These are phyloP conservation scores for Candida sp. DNA, from an alignment of 1,139 yeast species.

Conservation along the genomic window DNA sequence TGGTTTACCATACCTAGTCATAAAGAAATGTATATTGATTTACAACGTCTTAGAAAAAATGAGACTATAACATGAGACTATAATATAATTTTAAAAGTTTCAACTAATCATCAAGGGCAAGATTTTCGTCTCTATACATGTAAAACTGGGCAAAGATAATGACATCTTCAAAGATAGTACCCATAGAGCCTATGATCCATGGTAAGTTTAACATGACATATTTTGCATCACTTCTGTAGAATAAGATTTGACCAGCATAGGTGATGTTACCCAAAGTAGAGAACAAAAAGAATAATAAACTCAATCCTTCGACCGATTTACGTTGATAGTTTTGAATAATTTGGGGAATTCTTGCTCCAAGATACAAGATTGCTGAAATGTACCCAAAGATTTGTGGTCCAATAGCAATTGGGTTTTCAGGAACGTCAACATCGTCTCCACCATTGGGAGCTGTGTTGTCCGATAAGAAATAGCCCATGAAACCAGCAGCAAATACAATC, in stretches of 20 bases:
- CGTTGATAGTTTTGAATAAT: conserved; percentile 67
- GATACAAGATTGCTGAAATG: conserved; percentile 62
- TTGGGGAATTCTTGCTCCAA: conserved; percentile 80
- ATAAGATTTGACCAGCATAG: conserved; percentile 71
- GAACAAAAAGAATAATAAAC: conserved; percentile 69
- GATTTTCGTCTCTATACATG: conserved; percentile 38
- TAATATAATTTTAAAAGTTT: too few relatives aligned
- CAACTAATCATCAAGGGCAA: conserved; percentile 6
- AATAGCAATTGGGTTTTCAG: conserved; percentile 27
- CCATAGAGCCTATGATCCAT: conserved; percentile 74
- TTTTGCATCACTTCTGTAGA: conserved; percentile 57
- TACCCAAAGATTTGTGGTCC: conserved; percentile 77
- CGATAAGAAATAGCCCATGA: conserved; percentile 52
- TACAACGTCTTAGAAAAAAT: too few relatives aligned
- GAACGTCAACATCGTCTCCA: conserved; percentile 11
- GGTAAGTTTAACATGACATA: conserved; percentile 64
- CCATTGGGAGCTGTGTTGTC: conserved; percentile 7
- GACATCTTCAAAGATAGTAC: conserved; percentile 68
- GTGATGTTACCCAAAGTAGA: conserved; percentile 76
- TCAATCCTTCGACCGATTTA: conserved; percentile 71
- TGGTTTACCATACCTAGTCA: conserved; percentile 1
- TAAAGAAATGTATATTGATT: background rate
- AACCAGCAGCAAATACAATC: conserved; percentile 68
- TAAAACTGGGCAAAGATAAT: conserved; percentile 65
- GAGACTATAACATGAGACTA: too few relatives aligned